Percentiles rank a stretch among this genome's conserved stretches.
Conservation (phyloP, 2,329 filamentous ascomycete species). For the Diaporthe citrichinensis region DNA sequence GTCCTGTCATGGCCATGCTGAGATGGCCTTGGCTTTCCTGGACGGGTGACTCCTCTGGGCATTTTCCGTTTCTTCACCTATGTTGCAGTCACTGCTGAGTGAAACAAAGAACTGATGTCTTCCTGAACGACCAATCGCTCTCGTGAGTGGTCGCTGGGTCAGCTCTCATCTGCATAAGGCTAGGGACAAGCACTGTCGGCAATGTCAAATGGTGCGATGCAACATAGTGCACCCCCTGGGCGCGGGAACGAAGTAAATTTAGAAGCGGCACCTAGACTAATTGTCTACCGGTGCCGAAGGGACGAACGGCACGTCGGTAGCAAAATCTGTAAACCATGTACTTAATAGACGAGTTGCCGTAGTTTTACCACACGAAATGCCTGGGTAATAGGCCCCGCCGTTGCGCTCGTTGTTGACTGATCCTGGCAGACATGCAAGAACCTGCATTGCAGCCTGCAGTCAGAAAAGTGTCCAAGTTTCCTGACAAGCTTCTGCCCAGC, state of each 20-base stretch:
- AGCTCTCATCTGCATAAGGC: slow-evolving; percentile 1
- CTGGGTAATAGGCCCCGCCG: neutral
- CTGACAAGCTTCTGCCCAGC: slow-evolving; percentile 24
- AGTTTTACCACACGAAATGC: neutral
- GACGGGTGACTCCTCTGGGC: neutral
- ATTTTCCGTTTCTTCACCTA: neutral
- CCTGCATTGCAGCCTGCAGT: neutral
- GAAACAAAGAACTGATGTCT: neutral
- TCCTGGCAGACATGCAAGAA: slow-evolving; percentile 4
- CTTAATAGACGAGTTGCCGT: too few species aligned
- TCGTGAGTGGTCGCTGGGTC: neutral
- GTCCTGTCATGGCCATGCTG: neutral
- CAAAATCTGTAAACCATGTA: neutral
- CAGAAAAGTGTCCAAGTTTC: neutral
- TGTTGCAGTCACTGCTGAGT: slow-evolving; percentile 13
- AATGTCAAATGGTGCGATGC: neutral
- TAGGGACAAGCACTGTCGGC: neutral
- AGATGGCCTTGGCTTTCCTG: slow-evolving; percentile 3
- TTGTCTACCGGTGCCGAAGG: neutral
- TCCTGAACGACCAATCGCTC: slow-evolving; percentile 1
- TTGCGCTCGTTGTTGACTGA: neutral
- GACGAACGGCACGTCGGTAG: neutral
- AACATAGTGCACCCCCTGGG: neutral
- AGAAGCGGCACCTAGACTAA: slow-evolving; percentile 8
- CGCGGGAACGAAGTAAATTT: slow-evolving; percentile 9